Conservation (phyloP, 495 filamentous ascomycete species). For the Tuber borchii region DNA sequence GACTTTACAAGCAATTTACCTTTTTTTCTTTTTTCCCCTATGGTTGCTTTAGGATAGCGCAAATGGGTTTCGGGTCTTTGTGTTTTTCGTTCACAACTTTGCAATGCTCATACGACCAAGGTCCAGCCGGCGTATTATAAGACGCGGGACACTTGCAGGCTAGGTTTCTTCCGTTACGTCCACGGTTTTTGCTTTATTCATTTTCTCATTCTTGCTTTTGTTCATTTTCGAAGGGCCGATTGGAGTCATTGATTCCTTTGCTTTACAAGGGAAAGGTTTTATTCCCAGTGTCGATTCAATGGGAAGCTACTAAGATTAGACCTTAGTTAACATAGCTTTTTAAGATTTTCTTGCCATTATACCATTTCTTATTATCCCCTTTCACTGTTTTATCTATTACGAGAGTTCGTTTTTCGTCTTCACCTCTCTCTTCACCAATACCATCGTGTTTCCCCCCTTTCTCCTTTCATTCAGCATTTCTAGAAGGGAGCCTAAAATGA, state of each 20-base stretch:
- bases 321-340: background rate
- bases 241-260: background rate
- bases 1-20: background rate
- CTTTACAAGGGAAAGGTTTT: background rate
- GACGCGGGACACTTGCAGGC: background rate
- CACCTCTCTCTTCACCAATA: background rate
- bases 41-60: background rate
- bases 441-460: background rate
- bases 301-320: background rate
- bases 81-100: background rate
- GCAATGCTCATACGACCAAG: background rate
- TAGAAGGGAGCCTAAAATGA: background rate
- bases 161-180: background rate
- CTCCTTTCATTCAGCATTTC: background rate
- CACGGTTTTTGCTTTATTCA: background rate
- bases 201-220: background rate
- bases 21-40: conserved; percentile 6
- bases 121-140: background rate
- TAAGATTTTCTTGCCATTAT: background rate
- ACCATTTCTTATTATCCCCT: background rate
- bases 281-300: background rate
- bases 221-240: background rate
- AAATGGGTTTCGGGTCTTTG: background rate
- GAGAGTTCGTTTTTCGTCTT: background rate
- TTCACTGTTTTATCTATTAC: background rate